Evolutionary conservation across 208 protist genomes (phyloP).

Genomic region (Tritrichomonas musculus): DNA sequence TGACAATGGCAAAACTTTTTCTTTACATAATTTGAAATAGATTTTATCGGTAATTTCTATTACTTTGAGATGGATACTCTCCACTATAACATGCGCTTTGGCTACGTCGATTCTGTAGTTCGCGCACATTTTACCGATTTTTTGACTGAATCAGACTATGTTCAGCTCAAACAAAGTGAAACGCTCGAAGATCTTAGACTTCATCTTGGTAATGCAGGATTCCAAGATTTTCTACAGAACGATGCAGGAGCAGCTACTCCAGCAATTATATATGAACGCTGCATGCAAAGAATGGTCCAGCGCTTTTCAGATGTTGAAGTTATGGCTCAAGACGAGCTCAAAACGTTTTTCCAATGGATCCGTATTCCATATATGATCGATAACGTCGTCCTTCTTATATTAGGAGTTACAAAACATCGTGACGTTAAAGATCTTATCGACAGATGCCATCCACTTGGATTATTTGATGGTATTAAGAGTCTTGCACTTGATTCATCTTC

Average conservation of each 20-base stretch:
- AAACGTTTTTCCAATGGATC: conserved; percentile 29
- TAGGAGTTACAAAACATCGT: not conserved
- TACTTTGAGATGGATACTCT: conserved; percentile 4
- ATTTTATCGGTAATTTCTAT: too few relatives aligned
- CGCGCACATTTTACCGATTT: not conserved
- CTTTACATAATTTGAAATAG: too few relatives aligned
- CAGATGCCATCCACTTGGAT: conserved; percentile 2
- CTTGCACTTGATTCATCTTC: not conserved
- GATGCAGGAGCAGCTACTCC: not conserved
- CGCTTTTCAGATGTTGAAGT: not conserved
- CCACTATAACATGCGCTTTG: not conserved
- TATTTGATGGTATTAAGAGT: conserved; percentile 18
- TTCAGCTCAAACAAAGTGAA: conserved; percentile 22
- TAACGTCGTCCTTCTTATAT: conserved; percentile 27
- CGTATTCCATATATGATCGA: conserved; percentile 29
- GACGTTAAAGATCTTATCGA: conserved; percentile 16
- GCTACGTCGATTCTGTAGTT: not conserved
- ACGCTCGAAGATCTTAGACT: conserved; percentile 21
- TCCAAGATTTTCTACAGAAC: not conserved
- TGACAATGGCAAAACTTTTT: too few relatives aligned
- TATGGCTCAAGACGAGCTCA: not conserved
- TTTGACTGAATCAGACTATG: not conserved
- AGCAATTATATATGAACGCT: conserved; percentile 21
- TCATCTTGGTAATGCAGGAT: conserved; percentile 11
- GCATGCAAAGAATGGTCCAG: not conserved